These are phyloP conservation scores for Coemansia nantahalensis DNA, from an alignment of 192 early-diverging fungal genomes.

Conservation along the genomic window DNA sequence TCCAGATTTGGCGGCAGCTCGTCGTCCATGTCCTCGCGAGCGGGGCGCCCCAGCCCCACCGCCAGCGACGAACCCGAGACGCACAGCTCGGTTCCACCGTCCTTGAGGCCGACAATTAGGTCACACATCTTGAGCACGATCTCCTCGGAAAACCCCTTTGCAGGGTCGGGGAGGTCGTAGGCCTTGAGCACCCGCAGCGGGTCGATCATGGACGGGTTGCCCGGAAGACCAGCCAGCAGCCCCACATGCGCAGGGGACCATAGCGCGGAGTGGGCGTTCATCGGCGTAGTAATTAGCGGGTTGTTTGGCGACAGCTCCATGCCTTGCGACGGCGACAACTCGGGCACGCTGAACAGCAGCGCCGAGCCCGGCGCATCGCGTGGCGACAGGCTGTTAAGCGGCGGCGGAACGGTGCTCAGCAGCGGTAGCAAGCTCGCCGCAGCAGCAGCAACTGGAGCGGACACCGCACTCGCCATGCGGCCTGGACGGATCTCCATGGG, in stretches of 20 bases:
- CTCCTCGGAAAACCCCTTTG: slow-evolving; percentile 25
- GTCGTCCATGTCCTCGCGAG: not conserved
- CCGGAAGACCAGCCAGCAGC: not conserved
- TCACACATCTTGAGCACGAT: slow-evolving; percentile 31
- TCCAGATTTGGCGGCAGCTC: slow-evolving; percentile 24
- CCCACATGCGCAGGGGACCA: not conserved
- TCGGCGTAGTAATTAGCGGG: slow-evolving; percentile 10
- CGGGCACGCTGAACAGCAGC: slow-evolving; percentile 19
- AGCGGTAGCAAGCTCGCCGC: not conserved
- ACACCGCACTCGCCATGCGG: too few species aligned
- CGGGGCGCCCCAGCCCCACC: not conserved
- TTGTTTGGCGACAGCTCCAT: slow-evolving; percentile 18
- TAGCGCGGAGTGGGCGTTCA: not conserved
- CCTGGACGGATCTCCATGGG: too few species aligned
- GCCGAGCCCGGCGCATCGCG: slow-evolving; percentile 1
- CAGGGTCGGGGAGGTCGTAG: slow-evolving; percentile 22
- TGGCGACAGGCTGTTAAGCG: not conserved
- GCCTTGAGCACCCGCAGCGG: slow-evolving; percentile 33
- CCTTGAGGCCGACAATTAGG: slow-evolving; percentile 11
- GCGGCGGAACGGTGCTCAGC: not conserved
- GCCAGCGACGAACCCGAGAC: not conserved
- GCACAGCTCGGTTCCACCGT: not conserved
- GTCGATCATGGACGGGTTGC: slow-evolving; percentile 4
- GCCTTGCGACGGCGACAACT: slow-evolving; percentile 9
- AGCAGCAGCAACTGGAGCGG: too few species aligned